Percentiles rank a stretch among this genome's conserved stretches.
Evolutionary conservation across 768 basidiomycete genomes (phyloP).

Genomic region (Gyrodon lividus): DNA sequence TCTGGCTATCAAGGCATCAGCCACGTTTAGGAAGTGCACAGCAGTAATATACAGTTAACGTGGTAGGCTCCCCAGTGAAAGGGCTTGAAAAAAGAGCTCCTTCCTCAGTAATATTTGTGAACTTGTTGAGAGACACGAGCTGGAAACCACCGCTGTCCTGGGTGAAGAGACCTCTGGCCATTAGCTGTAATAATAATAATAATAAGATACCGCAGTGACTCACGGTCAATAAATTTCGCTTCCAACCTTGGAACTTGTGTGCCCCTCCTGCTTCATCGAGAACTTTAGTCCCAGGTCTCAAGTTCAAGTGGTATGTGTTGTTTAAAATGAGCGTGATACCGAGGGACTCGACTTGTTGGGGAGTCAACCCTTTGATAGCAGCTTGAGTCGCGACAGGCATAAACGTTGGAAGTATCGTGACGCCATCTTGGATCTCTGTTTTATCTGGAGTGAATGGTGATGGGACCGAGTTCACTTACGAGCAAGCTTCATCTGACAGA

Average conservation of each 20-base stretch:
- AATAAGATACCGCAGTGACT: conserved; percentile 18
- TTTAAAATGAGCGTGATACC: conserved; percentile 84
- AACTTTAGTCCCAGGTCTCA: conserved; percentile 78
- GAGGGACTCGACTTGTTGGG: conserved; percentile 79
- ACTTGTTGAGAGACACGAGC: conserved; percentile 79
- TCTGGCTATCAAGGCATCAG: conserved; percentile 58
- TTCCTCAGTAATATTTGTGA: conserved; percentile 84
- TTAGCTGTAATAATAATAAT: background rate
- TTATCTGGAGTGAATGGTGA: conserved; percentile 2
- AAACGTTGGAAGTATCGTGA: conserved; percentile 83
- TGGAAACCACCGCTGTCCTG: conserved; percentile 93
- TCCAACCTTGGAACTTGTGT: conserved; percentile 91
- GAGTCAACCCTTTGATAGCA: conserved; percentile 87
- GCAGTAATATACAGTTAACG: conserved; percentile 65
- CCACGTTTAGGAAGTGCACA: background rate
- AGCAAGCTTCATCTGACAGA: conserved; percentile 79
- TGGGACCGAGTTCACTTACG: conserved; percentile 46
- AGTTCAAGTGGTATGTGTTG: conserved; percentile 87
- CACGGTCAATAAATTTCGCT: conserved; percentile 80
- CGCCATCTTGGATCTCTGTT: conserved; percentile 53
- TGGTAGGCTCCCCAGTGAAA: conserved; percentile 83
- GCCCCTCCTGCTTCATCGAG: conserved; percentile 77
- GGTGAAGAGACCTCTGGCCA: background rate
- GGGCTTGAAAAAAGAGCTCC: conserved; percentile 84
- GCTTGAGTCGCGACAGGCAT: conserved; percentile 95